Conservation (phyloP, 163 green algal genomes). For the Prototheca stagnorum region DNA sequence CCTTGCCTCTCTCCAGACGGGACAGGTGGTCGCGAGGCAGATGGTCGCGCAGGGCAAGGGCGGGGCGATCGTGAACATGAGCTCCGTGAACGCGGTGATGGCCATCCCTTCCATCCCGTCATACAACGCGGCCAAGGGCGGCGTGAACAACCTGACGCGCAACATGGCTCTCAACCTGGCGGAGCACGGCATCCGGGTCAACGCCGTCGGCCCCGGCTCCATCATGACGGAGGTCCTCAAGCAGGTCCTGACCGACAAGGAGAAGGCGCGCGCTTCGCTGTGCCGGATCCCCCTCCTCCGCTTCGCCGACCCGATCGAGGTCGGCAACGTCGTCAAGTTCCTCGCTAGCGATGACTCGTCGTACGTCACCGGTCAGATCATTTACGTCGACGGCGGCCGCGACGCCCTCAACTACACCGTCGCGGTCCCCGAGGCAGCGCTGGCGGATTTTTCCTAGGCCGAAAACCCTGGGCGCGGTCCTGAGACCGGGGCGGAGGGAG, state of each 20-base stretch:
- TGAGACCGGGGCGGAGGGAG: too few relatives aligned
- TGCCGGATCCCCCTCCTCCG: slow-evolving; percentile 57
- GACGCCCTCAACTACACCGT: slow-evolving; percentile 77
- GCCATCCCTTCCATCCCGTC: slow-evolving; percentile 66
- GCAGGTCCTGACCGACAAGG: slow-evolving; percentile 42
- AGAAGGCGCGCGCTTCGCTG: slow-evolving; percentile 36
- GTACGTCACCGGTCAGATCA: slow-evolving; percentile 63
- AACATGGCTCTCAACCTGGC: slow-evolving; percentile 68
- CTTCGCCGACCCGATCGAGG: slow-evolving; percentile 57
- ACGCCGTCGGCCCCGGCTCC: slow-evolving; percentile 56
- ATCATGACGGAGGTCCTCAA: slow-evolving; percentile 51
- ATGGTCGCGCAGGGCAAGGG: slow-evolving; percentile 51
- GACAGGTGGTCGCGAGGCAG: slow-evolving; percentile 43
- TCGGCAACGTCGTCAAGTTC: slow-evolving; percentile 42
- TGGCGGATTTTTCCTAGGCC: too few relatives aligned
- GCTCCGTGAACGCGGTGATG: slow-evolving; percentile 62
- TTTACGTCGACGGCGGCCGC: slow-evolving; percentile 68
- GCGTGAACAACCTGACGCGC: slow-evolving; percentile 70
- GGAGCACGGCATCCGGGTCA: slow-evolving; percentile 65
- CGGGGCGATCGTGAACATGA: slow-evolving; percentile 62
- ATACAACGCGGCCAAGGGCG: slow-evolving; percentile 81
- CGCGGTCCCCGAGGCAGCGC: slow-evolving; percentile 11
- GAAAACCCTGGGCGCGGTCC: too few relatives aligned
- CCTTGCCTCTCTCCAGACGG: slow-evolving; percentile 15
- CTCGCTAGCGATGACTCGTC: slow-evolving; percentile 45